These are phyloP conservation scores for Parathielavia appendiculata DNA, from an alignment of 495 filamentous ascomycete species.

Conservation along the genomic window DNA sequence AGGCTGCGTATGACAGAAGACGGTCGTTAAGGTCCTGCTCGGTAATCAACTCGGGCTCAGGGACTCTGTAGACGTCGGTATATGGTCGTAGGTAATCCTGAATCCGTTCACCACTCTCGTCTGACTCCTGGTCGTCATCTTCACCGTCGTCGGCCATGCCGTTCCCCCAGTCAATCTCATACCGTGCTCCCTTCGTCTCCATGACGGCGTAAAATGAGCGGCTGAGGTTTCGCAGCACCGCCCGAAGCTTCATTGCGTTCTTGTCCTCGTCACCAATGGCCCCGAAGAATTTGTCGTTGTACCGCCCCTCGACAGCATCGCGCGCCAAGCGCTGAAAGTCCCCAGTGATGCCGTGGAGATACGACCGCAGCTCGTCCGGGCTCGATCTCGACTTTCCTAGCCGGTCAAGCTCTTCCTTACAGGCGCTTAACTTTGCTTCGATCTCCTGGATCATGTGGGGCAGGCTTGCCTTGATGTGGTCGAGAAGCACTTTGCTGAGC, in stretches of 20 bases:
- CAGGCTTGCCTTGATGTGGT: constrained; percentile 29
- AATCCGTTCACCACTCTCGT: neutral
- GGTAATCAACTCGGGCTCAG: constrained; percentile 12
- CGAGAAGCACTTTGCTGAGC: constrained; percentile 30
- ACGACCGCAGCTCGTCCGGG: constrained; percentile 26
- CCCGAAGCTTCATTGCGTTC: constrained; percentile 22
- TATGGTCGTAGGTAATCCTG: neutral
- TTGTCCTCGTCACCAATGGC: neutral
- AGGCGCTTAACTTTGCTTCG: constrained; percentile 16
- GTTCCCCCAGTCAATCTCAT: constrained; percentile 21
- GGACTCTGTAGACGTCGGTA: constrained; percentile 12
- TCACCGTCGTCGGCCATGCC: neutral
- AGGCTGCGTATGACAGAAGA: constrained; percentile 18
- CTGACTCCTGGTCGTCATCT: too few species aligned
- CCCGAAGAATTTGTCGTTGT: constrained; percentile 32
- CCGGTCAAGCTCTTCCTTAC: constrained; percentile 17
- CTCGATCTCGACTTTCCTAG: constrained; percentile 28
- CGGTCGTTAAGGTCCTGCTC: constrained; percentile 9
- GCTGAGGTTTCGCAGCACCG: constrained; percentile 23
- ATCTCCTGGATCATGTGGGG: constrained; percentile 29
- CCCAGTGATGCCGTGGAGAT: constrained; percentile 26
- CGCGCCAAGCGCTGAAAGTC: constrained; percentile 28
- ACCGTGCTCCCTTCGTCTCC: constrained; percentile 18
- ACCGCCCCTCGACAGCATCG: constrained; percentile 30
- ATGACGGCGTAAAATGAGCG: constrained; percentile 23